Base-by-base conservation (phyloP, 2,329 filamentous ascomycete species). In the Fusarium acutatum region DNA sequence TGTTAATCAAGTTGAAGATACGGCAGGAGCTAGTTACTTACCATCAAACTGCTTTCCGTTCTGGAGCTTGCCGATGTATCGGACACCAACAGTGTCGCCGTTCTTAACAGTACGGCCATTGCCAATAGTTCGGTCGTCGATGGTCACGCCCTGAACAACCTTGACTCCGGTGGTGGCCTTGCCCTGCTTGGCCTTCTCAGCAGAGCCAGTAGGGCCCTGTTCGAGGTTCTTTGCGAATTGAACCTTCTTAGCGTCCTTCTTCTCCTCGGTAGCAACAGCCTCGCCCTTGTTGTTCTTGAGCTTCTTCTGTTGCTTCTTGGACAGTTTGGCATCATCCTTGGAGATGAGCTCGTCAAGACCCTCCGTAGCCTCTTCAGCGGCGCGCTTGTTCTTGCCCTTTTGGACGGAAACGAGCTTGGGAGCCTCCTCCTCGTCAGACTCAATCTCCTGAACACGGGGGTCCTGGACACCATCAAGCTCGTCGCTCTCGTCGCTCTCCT, bases 171-270 rank as follows among this genome's bases (percentile, higher is more conserved):
- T 85, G 46, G 89, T 84, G 61, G 87, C 87, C 78, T 83, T 83
- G 76, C 71, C 75, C 76, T 82, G 78, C 80, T 84, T 84, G 53
- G 79, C 79, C 79, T 83, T 83, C 75, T 81, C 81, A 74, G 89
- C 85, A 64, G 93, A 92, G 75, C 92, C 91, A 47, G 95, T 97
- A 73, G 96, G 96, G 68, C 96, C 96, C 84, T 97, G 95, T 88
- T 98, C 96, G 72, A 99, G 94, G 84, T 98, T 95, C 90, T 98
- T 98, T 81, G 96, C 96, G 83, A 99, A 99, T 84, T 97, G 94
- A 70, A 99, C 96, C 88, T 98, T 98, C 91, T 98, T 98, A 70
- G 81, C 75, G 69, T 89, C 86, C 82, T 91, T 91, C 75, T 88
- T 85, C 74, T 88, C 85, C 78, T 92, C 89, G 49, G 86, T 85